Base-by-base conservation (phyloP, 768 basidiomycete genomes). In the Russula brevipes region DNA sequence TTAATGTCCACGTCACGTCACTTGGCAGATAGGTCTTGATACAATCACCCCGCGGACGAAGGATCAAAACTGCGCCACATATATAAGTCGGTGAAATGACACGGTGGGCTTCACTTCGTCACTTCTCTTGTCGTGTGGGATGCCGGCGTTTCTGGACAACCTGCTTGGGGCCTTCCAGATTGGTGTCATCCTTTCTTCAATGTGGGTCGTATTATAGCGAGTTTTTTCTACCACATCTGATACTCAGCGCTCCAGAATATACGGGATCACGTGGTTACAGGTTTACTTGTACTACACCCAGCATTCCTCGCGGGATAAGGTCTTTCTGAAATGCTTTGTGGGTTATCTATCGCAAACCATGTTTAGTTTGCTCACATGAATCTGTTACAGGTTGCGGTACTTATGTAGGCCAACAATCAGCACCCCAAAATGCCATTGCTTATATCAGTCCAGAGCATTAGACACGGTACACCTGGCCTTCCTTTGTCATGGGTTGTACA, bases 261-360 rank as follows among this genome's bases (percentile, higher is more conserved):
- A 63, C 35, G 62, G 62, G 5, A 46, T 63, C 38, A 59, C 62
- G 24, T 63, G 51, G 57, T 39, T 63, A 33, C 62, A 63, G 17
- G 52, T 63, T 19, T 63, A 63, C 38, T 14, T 58, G 31, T 63
- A 63, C 44, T 63, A 46, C n/a, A 53, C 57, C 19, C 42, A 63
- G 30, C 57, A 63, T 53, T 52, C 50, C n/a, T 45, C 52, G 17
- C 36, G 19, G n/a, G 62, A 63, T 39, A 30, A 46, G 19, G 5
- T 8, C 35, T 59, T 59, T 14, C 36, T 63, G 8, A 63, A 59
- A 45, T 11, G 30, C 12, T 63, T 63, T 52, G 62, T 63, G 36
- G 59, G 62, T 59, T 30, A 53, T 36, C 24, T 30, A 53, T 36
- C 24, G 30, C 6, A n/a, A 59, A 9, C 38, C 12, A 42, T 17